Percentiles rank a stretch among this genome's conserved stretches.
Conservation (phyloP, 495 filamentous ascomycete species). For the Cryomyces minteri region DNA sequence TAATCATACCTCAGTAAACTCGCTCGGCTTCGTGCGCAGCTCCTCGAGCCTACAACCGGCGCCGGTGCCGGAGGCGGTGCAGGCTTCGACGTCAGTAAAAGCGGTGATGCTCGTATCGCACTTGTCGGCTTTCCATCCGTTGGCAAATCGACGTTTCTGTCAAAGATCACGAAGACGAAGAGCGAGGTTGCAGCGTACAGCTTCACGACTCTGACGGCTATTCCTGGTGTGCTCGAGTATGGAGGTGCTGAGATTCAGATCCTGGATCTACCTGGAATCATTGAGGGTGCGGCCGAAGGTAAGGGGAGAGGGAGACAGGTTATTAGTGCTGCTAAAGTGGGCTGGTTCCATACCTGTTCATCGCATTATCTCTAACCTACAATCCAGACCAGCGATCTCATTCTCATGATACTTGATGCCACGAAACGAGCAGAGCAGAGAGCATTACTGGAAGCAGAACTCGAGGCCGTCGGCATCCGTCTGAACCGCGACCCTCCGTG, state of each 20-base stretch:
- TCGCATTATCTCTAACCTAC: neutral
- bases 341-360: neutral
- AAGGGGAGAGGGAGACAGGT: slow-evolving; percentile 95
- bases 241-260: slow-evolving; percentile 97
- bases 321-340: slow-evolving; percentile 83
- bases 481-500: slow-evolving; percentile 87
- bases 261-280: slow-evolving; percentile 95
- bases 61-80: slow-evolving; percentile 49
- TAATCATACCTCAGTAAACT: slow-evolving; percentile 50
- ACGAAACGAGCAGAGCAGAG: slow-evolving; percentile 94
- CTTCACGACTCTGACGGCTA: slow-evolving; percentile 96
- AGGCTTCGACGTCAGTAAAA: slow-evolving; percentile 96
- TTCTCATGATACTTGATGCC: slow-evolving; percentile 93
- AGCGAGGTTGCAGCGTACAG: slow-evolving; percentile 92
- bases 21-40: slow-evolving; percentile 81
- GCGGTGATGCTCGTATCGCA: slow-evolving; percentile 90
- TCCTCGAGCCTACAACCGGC: slow-evolving; percentile 78
- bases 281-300: slow-evolving; percentile 90
- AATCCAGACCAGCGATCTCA: slow-evolving; percentile 74
- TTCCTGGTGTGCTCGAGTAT: slow-evolving; percentile 95
- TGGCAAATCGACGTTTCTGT: slow-evolving; percentile 95
- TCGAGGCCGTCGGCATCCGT: slow-evolving; percentile 92
- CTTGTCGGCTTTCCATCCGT: slow-evolving; percentile 97
- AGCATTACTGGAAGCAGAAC: slow-evolving; percentile 71
- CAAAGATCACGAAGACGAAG: slow-evolving; percentile 97